phyloP scores from a whole-genome alignment of 2,329 filamentous ascomycete species.

The Clonostachys chloroleuca region DNA sequence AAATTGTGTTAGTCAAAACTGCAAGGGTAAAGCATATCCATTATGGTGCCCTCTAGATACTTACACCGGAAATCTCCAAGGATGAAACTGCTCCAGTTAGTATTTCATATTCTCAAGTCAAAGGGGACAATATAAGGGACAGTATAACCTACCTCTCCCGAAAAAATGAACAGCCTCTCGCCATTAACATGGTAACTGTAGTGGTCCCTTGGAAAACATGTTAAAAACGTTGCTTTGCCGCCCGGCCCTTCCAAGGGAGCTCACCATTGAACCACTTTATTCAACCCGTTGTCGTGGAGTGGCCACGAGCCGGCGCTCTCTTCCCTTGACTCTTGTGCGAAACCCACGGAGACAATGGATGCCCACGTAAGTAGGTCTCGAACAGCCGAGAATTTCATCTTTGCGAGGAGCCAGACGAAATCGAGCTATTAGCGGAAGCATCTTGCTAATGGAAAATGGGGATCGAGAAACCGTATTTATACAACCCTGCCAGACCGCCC shows the following conservation, averaged over 20 bases:
- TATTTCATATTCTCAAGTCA: neutral
- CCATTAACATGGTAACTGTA: conserved; percentile 34
- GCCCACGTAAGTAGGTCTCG: too few species aligned
- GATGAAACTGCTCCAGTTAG: conserved; percentile 25
- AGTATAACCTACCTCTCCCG: conserved; percentile 35
- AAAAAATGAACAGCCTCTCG: conserved; percentile 34
- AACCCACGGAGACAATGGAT: too few species aligned
- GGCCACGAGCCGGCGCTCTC: conserved; percentile 9
- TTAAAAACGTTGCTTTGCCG: neutral
- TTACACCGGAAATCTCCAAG: conserved; percentile 35
- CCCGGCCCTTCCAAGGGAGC: neutral
- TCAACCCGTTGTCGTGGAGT: conserved; percentile 21
- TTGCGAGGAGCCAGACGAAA: too few species aligned
- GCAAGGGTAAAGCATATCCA: neutral
- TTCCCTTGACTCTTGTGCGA: too few species aligned
- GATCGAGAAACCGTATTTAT: too few species aligned
- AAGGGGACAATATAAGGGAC: neutral
- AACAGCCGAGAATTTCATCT: too few species aligned
- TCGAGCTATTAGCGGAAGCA: too few species aligned
- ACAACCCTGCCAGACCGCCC: too few species aligned
- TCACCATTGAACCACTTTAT: conserved; percentile 23
- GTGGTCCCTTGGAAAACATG: conserved; percentile 23
- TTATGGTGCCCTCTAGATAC: conserved; percentile 3
- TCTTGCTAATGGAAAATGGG: too few species aligned
- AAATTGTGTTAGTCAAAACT: neutral